Evolutionary conservation across 1,284 basidiomycete genomes (phyloP).

Genomic region (Sporisorium reilianum): DNA sequence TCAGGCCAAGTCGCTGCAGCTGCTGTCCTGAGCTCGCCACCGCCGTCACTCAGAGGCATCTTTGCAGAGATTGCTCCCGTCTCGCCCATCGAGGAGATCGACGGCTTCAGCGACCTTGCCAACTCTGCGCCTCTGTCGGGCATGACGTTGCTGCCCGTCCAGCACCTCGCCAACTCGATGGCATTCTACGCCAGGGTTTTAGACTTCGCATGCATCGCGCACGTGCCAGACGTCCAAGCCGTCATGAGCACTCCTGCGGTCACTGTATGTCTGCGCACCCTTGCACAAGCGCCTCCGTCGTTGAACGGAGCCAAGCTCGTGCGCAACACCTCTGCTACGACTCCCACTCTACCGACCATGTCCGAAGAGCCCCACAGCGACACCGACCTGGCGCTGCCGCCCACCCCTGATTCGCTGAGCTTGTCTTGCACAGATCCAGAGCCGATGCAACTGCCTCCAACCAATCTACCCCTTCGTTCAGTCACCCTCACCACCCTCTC

Average conservation of each 20-base stretch:
- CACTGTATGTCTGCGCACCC: slow-evolving; percentile 34
- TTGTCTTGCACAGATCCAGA: slow-evolving; percentile 19
- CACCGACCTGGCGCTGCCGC: slow-evolving; percentile 10
- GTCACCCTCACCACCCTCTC: slow-evolving; percentile 12
- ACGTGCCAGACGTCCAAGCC: slow-evolving; percentile 23
- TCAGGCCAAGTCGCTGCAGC: not conserved
- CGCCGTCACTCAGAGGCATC: slow-evolving; percentile 15
- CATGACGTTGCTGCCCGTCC: slow-evolving; percentile 40
- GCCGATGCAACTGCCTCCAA: slow-evolving; percentile 19
- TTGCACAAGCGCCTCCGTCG: slow-evolving; percentile 20
- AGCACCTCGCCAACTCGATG: slow-evolving; percentile 24
- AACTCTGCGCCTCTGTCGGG: slow-evolving; percentile 10
- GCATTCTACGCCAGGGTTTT: slow-evolving; percentile 42
- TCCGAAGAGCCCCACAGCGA: slow-evolving; percentile 9
- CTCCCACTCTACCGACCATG: slow-evolving; percentile 16
- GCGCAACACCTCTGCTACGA: slow-evolving; percentile 12
- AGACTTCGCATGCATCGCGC: slow-evolving; percentile 35
- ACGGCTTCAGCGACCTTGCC: slow-evolving; percentile 15
- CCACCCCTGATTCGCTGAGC: slow-evolving; percentile 24
- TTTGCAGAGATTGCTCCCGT: slow-evolving; percentile 6
- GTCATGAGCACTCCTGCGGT: slow-evolving; percentile 36
- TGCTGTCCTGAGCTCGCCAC: slow-evolving; percentile 14
- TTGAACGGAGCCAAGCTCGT: slow-evolving; percentile 8
- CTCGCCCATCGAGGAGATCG: slow-evolving; percentile 27
- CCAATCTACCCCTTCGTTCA: slow-evolving; percentile 19